Conservation (phyloP, 2,329 filamentous ascomycete species). For the Pseudocercospora cruenta region DNA sequence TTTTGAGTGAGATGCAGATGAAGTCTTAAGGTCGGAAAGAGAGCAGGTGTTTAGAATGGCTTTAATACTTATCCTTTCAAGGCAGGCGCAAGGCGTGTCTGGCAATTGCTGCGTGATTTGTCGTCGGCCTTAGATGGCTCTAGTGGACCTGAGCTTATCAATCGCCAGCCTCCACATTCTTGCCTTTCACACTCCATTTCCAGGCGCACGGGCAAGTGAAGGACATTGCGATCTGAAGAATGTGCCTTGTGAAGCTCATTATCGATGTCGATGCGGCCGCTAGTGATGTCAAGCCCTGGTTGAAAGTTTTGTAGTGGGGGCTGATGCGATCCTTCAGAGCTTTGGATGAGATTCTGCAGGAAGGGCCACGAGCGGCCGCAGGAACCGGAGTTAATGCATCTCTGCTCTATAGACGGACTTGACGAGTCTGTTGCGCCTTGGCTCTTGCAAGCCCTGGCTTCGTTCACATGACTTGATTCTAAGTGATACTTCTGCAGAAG, state of each 20-base stretch:
- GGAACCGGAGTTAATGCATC: not conserved
- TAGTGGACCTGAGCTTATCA: too few species aligned
- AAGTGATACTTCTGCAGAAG: slow-evolving; percentile 3
- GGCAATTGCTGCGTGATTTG: too few species aligned
- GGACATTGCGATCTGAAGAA: too few species aligned
- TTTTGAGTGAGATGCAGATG: slow-evolving; percentile 45
- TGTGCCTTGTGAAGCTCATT: not conserved
- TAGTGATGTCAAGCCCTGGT: not conserved
- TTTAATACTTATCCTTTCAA: too few species aligned
- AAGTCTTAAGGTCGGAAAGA: slow-evolving; percentile 42
- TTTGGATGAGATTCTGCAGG: not conserved
- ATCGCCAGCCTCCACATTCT: too few species aligned
- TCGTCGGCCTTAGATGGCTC: too few species aligned
- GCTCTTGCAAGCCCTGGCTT: not conserved
- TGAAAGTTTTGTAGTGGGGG: not conserved
- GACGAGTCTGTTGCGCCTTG: not conserved
- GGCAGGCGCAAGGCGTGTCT: too few species aligned
- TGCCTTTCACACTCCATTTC: too few species aligned
- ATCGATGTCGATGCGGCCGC: not conserved
- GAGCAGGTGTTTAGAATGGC: too few species aligned
- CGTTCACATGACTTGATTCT: not conserved
- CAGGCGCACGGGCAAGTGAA: too few species aligned
- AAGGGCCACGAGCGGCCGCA: not conserved
- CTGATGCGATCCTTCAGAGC: not conserved
- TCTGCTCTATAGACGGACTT: not conserved